Evolutionary conservation across 2,329 filamentous ascomycete genomes (phyloP).

Genomic region (Curvularia sp.): DNA sequence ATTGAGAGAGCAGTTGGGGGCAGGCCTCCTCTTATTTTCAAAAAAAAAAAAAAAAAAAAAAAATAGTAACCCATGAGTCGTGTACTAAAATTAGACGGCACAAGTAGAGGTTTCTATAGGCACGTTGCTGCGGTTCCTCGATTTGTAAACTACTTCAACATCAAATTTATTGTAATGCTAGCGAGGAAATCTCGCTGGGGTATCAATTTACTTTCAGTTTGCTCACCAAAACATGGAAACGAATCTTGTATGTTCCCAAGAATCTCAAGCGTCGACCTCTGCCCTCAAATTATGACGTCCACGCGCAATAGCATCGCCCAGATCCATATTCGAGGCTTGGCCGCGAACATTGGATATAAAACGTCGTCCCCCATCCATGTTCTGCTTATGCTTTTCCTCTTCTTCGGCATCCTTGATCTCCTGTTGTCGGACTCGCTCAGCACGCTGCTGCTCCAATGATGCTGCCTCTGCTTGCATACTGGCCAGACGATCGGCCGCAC

Average conservation of each 20-base stretch:
- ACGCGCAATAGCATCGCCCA: conserved; percentile 41
- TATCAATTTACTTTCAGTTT: conserved; percentile 18
- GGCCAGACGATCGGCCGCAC: conserved; percentile 41
- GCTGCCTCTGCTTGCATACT: conserved; percentile 46
- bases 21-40: not conserved
- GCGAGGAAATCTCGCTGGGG: conserved; percentile 4
- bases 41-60: not conserved
- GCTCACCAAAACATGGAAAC: not conserved
- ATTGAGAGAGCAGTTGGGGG: not conserved
- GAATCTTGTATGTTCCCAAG: not conserved
- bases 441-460: conserved; percentile 43
- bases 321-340: conserved; percentile 34
- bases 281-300: conserved; percentile 30
- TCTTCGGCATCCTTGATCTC: conserved; percentile 45
- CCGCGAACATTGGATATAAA: conserved; percentile 35
- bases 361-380: conserved; percentile 33
- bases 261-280: conserved; percentile 25
- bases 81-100: not conserved
- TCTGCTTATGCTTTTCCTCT: conserved; percentile 34
- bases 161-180: not conserved
- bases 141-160: not conserved
- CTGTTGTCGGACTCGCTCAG: conserved; percentile 42
- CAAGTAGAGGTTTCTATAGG: not conserved
- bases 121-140: not conserved
- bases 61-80: not conserved